A percentile compares a stretch with the other conserved stretches of the same genome.
These are phyloP conservation scores for Fusarium anthophilum DNA, from an alignment of 2,329 filamentous ascomycete species.

Conservation along the genomic window DNA sequence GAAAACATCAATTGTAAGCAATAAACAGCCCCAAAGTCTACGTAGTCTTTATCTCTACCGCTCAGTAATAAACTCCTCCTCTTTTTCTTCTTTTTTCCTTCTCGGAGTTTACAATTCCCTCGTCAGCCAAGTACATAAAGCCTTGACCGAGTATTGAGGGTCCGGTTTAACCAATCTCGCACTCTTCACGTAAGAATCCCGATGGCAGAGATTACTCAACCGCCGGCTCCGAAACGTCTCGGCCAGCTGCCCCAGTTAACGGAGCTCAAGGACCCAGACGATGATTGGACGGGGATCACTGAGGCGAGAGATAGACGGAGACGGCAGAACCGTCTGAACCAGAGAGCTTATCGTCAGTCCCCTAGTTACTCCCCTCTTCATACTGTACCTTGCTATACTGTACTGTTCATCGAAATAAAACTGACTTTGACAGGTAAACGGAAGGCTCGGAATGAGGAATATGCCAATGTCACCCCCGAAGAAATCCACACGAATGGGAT, in stretches of 20 bases:
- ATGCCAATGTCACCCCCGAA: background rate
- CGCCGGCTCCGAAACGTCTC: slow-evolving; percentile 2
- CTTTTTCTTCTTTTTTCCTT: background rate
- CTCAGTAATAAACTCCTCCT: background rate
- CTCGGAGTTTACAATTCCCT: background rate
- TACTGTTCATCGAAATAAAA: background rate
- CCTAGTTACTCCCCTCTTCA: background rate
- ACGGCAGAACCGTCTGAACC: slow-evolving; percentile 40
- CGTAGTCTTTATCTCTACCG: background rate
- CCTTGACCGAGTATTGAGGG: background rate
- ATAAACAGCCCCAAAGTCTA: background rate
- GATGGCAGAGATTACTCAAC: slow-evolving; percentile 19
- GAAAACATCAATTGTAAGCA: background rate
- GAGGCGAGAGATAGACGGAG: slow-evolving; percentile 33
- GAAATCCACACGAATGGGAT: background rate
- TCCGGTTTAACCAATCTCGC: background rate
- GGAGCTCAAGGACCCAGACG: slow-evolving; percentile 26
- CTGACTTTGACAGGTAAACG: slow-evolving; percentile 19
- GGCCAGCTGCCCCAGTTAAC: slow-evolving; percentile 19
- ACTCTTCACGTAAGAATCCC: slow-evolving; percentile 18
- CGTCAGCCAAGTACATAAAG: slow-evolving; percentile 8
- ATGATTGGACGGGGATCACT: slow-evolving; percentile 41
- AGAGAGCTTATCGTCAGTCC: slow-evolving; percentile 37
- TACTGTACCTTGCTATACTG: background rate
- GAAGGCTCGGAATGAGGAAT: slow-evolving; percentile 19